phyloP scores from a whole-genome alignment of 1,284 basidiomycete genomes.

The Rhizoctonia solani region DNA sequence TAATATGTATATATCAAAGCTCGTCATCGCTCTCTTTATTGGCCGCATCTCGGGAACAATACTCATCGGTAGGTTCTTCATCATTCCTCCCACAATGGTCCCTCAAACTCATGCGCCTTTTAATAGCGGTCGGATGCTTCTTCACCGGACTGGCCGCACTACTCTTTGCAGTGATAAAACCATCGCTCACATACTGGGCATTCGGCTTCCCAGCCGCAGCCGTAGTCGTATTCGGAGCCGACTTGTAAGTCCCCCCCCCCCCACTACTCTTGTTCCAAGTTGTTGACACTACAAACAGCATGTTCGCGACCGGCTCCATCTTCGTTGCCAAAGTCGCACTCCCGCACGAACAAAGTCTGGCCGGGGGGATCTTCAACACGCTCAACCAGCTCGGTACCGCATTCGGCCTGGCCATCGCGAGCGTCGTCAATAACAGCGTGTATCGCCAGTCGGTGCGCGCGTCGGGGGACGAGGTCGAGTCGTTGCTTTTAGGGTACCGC shows the following conservation, averaged over 20 bases:
- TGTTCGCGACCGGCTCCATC: conserved; percentile 72
- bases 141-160: conserved; percentile 68
- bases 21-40: conserved; percentile 64
- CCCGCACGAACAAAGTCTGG: conserved; percentile 77
- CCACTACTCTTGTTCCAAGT: too few relatives aligned
- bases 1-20: conserved; percentile 39
- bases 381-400: conserved; percentile 78
- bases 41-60: conserved; percentile 58
- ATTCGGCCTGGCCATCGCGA: conserved; percentile 74
- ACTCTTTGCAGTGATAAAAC: conserved; percentile 72
- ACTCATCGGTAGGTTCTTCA: conserved; percentile 54
- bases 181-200: conserved; percentile 71
- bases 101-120: too few relatives aligned
- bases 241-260: conserved; percentile 65
- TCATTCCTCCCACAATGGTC: too few relatives aligned
- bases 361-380: conserved; percentile 76
- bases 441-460: conserved; percentile 45
- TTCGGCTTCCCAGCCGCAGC: conserved; percentile 79
- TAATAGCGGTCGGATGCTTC: conserved; percentile 60
- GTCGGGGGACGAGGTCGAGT: conserved; percentile 45
- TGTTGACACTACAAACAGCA: conserved; percentile 44
- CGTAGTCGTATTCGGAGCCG: conserved; percentile 73
- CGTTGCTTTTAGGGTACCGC: conserved; percentile 57
- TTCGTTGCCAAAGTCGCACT: conserved; percentile 75
- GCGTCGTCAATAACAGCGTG: conserved; percentile 69